Evolutionary conservation across 1,284 basidiomycete genomes (phyloP).

Genomic region (Ustilago curta): DNA sequence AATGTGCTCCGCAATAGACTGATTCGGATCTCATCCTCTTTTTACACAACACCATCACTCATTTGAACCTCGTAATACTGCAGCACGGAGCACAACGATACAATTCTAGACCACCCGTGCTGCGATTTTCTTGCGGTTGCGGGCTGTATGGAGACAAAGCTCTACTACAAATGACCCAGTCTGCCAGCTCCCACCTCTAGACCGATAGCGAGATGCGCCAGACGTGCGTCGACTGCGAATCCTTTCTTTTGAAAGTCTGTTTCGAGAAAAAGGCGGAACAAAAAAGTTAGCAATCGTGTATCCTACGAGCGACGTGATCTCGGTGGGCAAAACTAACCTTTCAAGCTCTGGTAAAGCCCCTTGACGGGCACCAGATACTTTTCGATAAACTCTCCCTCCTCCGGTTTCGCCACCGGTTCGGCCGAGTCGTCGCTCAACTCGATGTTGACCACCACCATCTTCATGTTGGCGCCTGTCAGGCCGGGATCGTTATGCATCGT

Average conservation of each 20-base stretch:
- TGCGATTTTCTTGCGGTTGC: not conserved
- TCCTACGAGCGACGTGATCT: not conserved
- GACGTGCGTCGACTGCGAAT: conserved; percentile 63
- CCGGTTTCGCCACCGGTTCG: conserved; percentile 65
- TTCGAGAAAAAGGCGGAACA: not conserved
- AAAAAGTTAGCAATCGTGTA: not conserved
- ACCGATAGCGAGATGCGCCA: conserved; percentile 65
- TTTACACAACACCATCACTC: conserved; percentile 24
- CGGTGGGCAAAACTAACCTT: conserved; percentile 42
- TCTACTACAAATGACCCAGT: conserved; percentile 44
- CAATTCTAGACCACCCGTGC: conserved; percentile 1
- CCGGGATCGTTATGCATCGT: conserved; percentile 66
- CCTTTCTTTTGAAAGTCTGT: conserved; percentile 60
- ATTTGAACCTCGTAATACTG: conserved; percentile 22
- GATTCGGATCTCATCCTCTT: not conserved
- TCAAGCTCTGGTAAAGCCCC: conserved; percentile 50
- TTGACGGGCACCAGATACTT: conserved; percentile 63
- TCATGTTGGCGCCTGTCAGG: conserved; percentile 64
- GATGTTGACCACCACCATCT: conserved; percentile 62
- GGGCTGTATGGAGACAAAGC: not conserved
- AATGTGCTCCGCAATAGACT: conserved; percentile 57
- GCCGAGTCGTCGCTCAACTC: conserved; percentile 57
- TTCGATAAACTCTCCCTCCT: conserved; percentile 68
- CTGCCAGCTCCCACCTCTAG: conserved; percentile 53
- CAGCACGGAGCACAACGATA: not conserved